phyloP scores from a whole-genome alignment of 305 asterid genomes.

The Fraxinus sp. region DNA sequence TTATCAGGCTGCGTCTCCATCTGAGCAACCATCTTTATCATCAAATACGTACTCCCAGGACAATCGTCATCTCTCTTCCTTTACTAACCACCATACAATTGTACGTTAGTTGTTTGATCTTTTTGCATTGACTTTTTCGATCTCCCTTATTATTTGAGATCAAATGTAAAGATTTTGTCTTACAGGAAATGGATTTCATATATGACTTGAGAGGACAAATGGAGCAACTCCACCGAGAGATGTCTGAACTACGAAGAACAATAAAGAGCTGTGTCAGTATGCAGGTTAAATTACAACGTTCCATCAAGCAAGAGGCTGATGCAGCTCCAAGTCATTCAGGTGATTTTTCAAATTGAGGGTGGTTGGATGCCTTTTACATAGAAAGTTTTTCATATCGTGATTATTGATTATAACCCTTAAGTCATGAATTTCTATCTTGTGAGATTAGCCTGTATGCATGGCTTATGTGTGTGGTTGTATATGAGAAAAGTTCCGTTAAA shows the following conservation, averaged over 20 bases:
- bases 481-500: not conserved
- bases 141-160: not conserved
- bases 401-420: not conserved
- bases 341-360: conserved; percentile 8
- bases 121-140: not conserved
- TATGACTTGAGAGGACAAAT: conserved; percentile 74
- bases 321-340: conserved; percentile 54
- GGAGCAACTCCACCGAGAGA: conserved; percentile 75
- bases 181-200: conserved; percentile 81
- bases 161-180: not conserved
- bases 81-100: conserved; percentile 38
- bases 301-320: conserved; percentile 44
- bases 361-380: not conserved
- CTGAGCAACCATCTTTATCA: conserved; percentile 44
- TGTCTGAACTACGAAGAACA: conserved; percentile 64
- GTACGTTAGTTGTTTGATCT: conserved; percentile 40
- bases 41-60: conserved; percentile 39
- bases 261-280: conserved; percentile 66
- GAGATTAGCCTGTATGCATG: not conserved
- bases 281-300: conserved; percentile 58
- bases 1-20: conserved; percentile 41
- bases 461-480: not conserved
- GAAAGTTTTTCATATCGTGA: not conserved
- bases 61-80: conserved; percentile 38
- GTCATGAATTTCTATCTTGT: not conserved